A percentile compares a stretch with the other conserved stretches of the same genome.
Conservation (phyloP, 2,329 filamentous ascomycete genomes). For the Xylariales sp. region DNA sequence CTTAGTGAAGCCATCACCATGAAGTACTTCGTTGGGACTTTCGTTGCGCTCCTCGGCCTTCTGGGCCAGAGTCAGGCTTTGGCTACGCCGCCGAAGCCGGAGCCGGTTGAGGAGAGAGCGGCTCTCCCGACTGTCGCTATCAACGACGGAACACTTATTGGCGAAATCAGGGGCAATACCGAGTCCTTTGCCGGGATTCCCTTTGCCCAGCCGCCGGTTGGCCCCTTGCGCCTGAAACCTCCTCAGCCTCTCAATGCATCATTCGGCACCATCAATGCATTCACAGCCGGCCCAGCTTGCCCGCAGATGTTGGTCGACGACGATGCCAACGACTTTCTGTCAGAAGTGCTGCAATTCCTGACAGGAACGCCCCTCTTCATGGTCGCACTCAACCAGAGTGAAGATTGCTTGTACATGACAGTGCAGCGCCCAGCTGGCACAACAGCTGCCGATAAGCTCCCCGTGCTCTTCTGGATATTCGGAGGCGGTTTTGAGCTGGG, state of each 20-base stretch:
- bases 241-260: conserved; percentile 46
- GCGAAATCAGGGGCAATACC: conserved; percentile 22
- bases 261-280: conserved; percentile 1
- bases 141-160: conserved; percentile 4
- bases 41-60: no score
- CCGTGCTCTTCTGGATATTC: conserved; percentile 55
- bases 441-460: conserved; percentile 37
- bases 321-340: background rate
- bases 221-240: conserved; percentile 53
- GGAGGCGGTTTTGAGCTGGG: conserved; percentile 45
- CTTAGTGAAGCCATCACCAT: no score
- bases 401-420: conserved; percentile 48
- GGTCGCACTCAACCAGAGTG: conserved; percentile 24
- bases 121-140: conserved; percentile 3
- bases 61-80: no score
- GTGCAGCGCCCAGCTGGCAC: conserved; percentile 42
- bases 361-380: no score
- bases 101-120: no score
- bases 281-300: background rate
- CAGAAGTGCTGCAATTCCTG: background rate
- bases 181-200: conserved; percentile 62
- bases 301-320: background rate
- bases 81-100: no score
- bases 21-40: no score
- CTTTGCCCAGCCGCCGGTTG: conserved; percentile 57